Conservation (phyloP, 208 protist genomes). For the Naegleria fowleri region DNA sequence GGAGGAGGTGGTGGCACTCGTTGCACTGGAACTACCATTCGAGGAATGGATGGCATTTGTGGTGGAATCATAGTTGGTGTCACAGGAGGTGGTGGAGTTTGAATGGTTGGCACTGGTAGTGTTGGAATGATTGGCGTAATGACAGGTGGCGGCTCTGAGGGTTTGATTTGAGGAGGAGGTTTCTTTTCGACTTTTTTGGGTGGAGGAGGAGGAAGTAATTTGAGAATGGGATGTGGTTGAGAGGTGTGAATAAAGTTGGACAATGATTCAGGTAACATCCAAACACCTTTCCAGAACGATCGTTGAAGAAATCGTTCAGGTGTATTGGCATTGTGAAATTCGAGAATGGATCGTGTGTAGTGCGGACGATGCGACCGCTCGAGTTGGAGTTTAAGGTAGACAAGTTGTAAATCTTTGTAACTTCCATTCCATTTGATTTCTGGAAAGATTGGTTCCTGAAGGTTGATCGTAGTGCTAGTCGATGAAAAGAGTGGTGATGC, state of each 20-base stretch:
- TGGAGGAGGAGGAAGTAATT: background rate
- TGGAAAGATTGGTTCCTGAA: background rate
- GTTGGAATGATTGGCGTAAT: constrained; percentile 12
- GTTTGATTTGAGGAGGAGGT: background rate
- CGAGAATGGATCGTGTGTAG: background rate
- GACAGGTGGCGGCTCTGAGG: background rate
- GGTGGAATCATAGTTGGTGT: background rate
- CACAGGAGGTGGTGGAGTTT: background rate
- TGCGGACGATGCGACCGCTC: background rate
- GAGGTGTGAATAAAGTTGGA: background rate
- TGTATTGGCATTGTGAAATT: background rate
- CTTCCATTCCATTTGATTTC: background rate
- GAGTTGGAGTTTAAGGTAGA: background rate
- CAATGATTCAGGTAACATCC: background rate
- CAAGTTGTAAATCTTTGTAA: background rate
- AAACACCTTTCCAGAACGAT: background rate
- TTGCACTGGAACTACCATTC: background rate
- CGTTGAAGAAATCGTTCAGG: background rate
- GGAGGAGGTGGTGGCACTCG: background rate
- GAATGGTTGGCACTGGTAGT: background rate
- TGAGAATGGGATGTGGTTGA: background rate
- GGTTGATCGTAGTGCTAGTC: no score
- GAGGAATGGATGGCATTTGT: background rate
- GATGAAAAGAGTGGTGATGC: no score
- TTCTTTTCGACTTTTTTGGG: background rate